These are phyloP conservation scores for Pseudogymnoascus sp. DNA, from an alignment of 2,329 filamentous ascomycete genomes.

Conservation along the genomic window DNA sequence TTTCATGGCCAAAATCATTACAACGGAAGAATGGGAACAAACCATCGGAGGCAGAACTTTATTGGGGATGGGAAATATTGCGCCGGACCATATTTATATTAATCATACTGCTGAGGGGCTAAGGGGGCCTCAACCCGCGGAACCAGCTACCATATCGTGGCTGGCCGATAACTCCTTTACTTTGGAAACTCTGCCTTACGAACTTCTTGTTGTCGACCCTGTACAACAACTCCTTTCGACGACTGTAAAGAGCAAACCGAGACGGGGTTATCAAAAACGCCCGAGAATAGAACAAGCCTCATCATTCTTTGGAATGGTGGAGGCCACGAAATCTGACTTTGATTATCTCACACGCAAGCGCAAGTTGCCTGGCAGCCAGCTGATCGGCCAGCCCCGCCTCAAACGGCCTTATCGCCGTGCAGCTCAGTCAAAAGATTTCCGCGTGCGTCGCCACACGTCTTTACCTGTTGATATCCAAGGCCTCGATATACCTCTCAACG, in stretches of 20 bases:
- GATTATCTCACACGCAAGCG: conserved; percentile 1
- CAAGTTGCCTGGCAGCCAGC: neutral
- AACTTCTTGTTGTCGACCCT: conserved; percentile 28
- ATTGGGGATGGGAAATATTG: conserved; percentile 28
- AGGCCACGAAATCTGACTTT: conserved; percentile 6
- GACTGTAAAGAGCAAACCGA: conserved; percentile 7
- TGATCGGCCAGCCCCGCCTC: neutral
- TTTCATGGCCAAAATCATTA: conserved; percentile 30
- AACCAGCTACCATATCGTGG: conserved; percentile 28
- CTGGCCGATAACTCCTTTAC: conserved; percentile 33
- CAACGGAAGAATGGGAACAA: conserved; percentile 40
- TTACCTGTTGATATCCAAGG: conserved; percentile 21
- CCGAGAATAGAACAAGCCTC: neutral
- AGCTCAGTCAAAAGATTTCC: conserved; percentile 20
- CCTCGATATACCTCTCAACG: conserved; percentile 10
- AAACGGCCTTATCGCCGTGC: conserved; percentile 10
- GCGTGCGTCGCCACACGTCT: conserved; percentile 18
- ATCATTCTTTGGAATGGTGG: neutral
- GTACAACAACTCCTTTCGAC: conserved; percentile 19
- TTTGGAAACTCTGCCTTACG: conserved; percentile 35
- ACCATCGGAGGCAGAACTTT: conserved; percentile 25
- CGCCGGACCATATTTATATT: conserved; percentile 33
- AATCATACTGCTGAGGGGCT: conserved; percentile 23
- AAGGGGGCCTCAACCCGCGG: conserved; percentile 15
- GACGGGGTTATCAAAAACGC: conserved; percentile 1